These are phyloP conservation scores for Stephanodiscus minutulus DNA, from an alignment of 108 stramenopile species.

Conservation along the genomic window DNA sequence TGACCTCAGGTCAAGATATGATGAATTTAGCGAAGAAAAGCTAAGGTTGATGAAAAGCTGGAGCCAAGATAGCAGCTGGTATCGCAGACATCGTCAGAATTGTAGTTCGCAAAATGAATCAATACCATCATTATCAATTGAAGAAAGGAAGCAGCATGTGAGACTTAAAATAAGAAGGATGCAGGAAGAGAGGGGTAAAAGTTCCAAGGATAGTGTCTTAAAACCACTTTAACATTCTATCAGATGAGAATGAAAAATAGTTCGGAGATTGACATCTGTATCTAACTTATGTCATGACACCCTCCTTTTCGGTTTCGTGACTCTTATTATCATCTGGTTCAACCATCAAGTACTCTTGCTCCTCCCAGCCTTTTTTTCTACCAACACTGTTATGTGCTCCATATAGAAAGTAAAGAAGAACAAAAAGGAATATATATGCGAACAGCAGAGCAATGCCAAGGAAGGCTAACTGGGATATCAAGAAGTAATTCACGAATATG, in stretches of 20 bases:
- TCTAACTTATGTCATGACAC: constrained; percentile 16
- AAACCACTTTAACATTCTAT: too few species aligned
- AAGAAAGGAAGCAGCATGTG: constrained; percentile 37
- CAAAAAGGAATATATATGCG: constrained; percentile 51
- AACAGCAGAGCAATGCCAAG: constrained; percentile 63
- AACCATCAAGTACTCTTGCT: constrained; percentile 23
- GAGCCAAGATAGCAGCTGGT: constrained; percentile 68
- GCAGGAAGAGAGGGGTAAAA: constrained; percentile 22
- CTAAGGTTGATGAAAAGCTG: constrained; percentile 38
- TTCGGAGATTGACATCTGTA: neutral
- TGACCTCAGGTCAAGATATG: constrained; percentile 58
- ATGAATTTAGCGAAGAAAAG: constrained; percentile 48
- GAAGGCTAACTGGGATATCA: constrained; percentile 74
- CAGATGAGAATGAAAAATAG: too few species aligned
- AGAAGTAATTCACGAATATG: constrained; percentile 85
- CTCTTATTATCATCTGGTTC: constrained; percentile 18
- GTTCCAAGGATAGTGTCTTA: too few species aligned
- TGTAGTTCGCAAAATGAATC: neutral
- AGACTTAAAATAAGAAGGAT: constrained; percentile 32
- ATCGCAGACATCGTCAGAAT: constrained; percentile 71
- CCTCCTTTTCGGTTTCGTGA: neutral
- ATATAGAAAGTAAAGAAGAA: constrained; percentile 57
- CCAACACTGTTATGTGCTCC: constrained; percentile 44
- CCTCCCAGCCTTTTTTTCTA: constrained; percentile 24
- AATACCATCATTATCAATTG: constrained; percentile 5